Evolutionary conservation across 202 grass and related monocot species (phyloP).

Genomic region (Carex sylvatica): DNA sequence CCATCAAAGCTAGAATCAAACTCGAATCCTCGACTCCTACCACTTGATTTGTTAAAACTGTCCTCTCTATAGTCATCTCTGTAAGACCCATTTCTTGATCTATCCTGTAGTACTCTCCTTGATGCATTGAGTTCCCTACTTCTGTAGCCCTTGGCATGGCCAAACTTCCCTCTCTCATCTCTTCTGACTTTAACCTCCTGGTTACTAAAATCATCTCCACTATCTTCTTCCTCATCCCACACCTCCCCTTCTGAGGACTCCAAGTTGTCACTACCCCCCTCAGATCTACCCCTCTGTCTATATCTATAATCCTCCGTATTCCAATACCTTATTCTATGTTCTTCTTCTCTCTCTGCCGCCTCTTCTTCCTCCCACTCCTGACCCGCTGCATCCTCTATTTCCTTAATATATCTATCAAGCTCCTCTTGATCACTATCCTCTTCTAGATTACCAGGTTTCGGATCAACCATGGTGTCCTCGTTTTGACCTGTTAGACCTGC

Average conservation of each 20-base stretch:
- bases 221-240: constrained; percentile 41
- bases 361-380: constrained; percentile 95
- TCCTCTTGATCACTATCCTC: constrained; percentile 98
- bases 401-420: constrained; percentile 84
- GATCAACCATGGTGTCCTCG: constrained; percentile 27
- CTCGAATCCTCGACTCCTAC: not conserved
- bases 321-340: constrained; percentile 63
- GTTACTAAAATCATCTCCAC: constrained; percentile 17
- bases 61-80: constrained; percentile 16
- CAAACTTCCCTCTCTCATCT: not conserved
- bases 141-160: constrained; percentile 8
- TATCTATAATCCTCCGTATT: constrained; percentile 42
- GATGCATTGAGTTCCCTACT: not conserved
- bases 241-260: constrained; percentile 51
- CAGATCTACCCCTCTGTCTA: constrained; percentile 23
- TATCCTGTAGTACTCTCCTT: not conserved
- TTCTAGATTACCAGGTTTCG: constrained; percentile 36
- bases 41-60: constrained; percentile 8
- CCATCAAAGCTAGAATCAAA: constrained; percentile 33
- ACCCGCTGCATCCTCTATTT: constrained; percentile 86
- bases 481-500: constrained; percentile 21
- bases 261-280: constrained; percentile 43
- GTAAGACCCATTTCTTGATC: not conserved
- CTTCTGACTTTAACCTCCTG: constrained; percentile 14
- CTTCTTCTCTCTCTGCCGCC: constrained; percentile 72